Conservation (phyloP, 257 asterid species). For the Salvia splendens region DNA sequence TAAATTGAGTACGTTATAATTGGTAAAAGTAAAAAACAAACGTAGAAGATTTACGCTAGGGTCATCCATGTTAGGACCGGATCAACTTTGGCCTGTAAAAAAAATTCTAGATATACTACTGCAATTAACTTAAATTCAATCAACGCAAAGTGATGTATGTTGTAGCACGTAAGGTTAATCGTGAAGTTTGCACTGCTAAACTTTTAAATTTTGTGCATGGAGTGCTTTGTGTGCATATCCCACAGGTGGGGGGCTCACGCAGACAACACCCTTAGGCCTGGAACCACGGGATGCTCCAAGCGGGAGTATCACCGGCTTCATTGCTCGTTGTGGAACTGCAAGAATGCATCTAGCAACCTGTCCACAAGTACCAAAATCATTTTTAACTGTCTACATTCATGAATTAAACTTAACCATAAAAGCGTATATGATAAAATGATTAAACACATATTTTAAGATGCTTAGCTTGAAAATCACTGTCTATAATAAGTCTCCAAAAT, state of each 20-base stretch:
- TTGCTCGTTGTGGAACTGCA: conserved; percentile 52
- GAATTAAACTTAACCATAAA: conserved; percentile 5
- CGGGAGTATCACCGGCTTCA: conserved; percentile 48
- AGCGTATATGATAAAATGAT: background rate
- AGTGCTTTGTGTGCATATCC: conserved; percentile 42
- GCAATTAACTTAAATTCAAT: background rate
- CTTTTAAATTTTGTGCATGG: conserved; percentile 42
- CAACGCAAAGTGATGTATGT: background rate
- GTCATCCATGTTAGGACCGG: background rate
- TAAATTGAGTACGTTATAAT: too few species aligned
- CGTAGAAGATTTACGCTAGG: too few species aligned
- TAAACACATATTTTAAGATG: background rate
- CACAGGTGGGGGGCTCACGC: conserved; percentile 38
- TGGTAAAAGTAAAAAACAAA: too few species aligned
- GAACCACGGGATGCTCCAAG: conserved; percentile 37
- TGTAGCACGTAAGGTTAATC: conserved; percentile 35
- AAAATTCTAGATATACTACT: too few species aligned
- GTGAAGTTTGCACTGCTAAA: conserved; percentile 48
- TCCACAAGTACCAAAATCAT: conserved; percentile 44
- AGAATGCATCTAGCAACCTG: conserved; percentile 74
- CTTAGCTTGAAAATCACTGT: too few species aligned
- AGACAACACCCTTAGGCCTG: conserved; percentile 40
- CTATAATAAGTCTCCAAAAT: too few species aligned
- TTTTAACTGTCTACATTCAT: conserved; percentile 29
- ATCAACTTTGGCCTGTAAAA: background rate